phyloP scores from a whole-genome alignment of 2,329 filamentous ascomycete species.

The Juglanconis sp. region DNA sequence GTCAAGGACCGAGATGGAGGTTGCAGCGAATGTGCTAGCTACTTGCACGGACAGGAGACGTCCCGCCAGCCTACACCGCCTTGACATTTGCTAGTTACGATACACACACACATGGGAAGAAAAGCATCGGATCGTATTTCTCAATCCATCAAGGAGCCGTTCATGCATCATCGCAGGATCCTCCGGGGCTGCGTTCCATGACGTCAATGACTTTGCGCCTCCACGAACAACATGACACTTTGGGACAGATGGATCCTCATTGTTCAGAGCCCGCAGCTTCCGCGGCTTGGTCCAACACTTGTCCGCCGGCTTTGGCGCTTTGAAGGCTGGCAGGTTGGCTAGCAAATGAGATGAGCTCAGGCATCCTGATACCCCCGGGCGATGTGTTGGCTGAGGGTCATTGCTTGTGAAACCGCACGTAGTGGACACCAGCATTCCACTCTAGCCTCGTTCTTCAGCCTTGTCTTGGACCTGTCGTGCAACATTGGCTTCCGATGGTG shows the following conservation, averaged over 20 bases:
- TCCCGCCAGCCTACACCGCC: no score
- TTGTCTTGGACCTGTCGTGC: neutral
- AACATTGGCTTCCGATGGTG: neutral
- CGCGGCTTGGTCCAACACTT: no score
- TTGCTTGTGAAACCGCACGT: neutral
- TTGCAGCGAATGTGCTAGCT: no score
- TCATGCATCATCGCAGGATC: neutral
- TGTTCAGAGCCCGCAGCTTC: no score
- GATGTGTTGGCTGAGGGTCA: no score
- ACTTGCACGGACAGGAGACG: no score
- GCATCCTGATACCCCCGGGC: neutral
- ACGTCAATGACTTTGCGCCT: constrained; percentile 5
- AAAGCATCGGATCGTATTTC: neutral
- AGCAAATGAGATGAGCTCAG: neutral
- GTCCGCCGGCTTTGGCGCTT: neutral
- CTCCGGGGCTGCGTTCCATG: neutral
- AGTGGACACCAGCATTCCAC: neutral
- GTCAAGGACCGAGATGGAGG: no score
- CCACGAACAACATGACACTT: neutral
- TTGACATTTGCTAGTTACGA: neutral
- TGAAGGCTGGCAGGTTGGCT: no score
- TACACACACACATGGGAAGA: neutral
- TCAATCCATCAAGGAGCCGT: neutral
- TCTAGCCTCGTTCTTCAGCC: neutral
- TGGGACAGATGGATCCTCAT: neutral